Conservation (phyloP, 108 stramenopile species). For the Chaetoceros tenuissimus region DNA sequence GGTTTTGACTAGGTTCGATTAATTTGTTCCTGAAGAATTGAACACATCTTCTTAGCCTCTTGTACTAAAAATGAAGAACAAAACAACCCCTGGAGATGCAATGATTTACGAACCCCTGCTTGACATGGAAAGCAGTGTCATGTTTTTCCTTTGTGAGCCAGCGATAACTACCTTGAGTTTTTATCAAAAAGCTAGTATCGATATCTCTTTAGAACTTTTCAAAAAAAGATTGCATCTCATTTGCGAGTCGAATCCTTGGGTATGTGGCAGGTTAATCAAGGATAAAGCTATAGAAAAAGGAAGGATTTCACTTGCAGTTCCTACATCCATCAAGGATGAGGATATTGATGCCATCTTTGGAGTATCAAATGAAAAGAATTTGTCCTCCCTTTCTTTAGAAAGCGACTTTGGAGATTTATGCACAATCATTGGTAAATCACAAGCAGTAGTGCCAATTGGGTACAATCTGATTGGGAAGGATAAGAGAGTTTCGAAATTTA, state of each 20-base stretch:
- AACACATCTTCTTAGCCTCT: too few relatives aligned
- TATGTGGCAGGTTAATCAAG: slow-evolving; percentile 8
- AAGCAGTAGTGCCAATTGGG: slow-evolving; percentile 8
- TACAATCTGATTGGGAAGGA: slow-evolving; percentile 16
- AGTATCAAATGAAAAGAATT: not conserved
- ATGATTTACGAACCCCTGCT: too few relatives aligned
- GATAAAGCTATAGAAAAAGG: slow-evolving; percentile 11
- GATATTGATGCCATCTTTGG: slow-evolving; percentile 11
- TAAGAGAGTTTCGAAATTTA: slow-evolving; percentile 8
- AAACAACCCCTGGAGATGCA: too few relatives aligned
- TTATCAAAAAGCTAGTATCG: too few relatives aligned
- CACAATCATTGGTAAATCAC: slow-evolving; percentile 1
- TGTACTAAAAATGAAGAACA: too few relatives aligned
- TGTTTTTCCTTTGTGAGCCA: too few relatives aligned
- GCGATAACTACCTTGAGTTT: too few relatives aligned
- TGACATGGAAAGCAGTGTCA: too few relatives aligned
- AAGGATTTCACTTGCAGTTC: slow-evolving; percentile 5
- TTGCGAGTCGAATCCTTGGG: slow-evolving; percentile 17
- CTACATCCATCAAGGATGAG: not conserved
- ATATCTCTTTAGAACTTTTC: too few relatives aligned
- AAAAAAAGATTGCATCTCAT: too few relatives aligned
- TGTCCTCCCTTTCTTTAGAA: slow-evolving; percentile 1
- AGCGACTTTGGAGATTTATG: slow-evolving; percentile 6
- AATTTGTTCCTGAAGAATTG: too few relatives aligned
- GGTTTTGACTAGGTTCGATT: too few relatives aligned